These are phyloP conservation scores for Cladosporium sp. DNA, from an alignment of 2,329 filamentous ascomycete species.

Conservation along the genomic window DNA sequence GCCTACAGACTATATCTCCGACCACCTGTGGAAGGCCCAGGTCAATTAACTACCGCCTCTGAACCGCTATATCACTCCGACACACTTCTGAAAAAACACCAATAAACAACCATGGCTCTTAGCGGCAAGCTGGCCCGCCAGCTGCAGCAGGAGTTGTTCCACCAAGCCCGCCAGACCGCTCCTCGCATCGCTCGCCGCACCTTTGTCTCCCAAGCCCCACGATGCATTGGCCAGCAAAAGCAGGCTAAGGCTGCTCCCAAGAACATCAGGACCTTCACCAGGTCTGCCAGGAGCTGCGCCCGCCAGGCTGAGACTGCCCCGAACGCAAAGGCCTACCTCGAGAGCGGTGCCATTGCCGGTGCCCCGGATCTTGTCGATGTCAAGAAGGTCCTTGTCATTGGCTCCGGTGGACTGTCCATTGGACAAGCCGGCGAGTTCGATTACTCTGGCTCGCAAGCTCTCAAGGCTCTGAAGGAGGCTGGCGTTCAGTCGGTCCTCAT, in stretches of 20 bases:
- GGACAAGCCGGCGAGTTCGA: conserved; percentile 98
- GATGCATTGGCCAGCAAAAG: conserved; percentile 14
- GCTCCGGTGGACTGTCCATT: conserved; percentile 90
- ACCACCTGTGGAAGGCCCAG: conserved; percentile 65
- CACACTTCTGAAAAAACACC: conserved; percentile 16
- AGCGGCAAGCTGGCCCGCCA: conserved; percentile 29
- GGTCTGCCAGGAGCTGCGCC: conserved; percentile 22
- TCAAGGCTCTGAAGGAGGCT: conserved; percentile 95
- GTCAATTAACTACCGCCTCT: conserved; percentile 48
- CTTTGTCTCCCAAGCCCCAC: conserved; percentile 23
- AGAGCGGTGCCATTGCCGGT: conserved; percentile 78
- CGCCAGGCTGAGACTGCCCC: conserved; percentile 62
- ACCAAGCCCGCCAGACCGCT: conserved; percentile 21
- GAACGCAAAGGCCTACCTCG: conserved; percentile 79
- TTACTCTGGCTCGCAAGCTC: conserved; percentile 93
- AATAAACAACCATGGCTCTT: conserved; percentile 30
- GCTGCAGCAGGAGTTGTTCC: conserved; percentile 26
- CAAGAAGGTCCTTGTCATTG: conserved; percentile 96
- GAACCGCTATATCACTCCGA: conserved; percentile 9
- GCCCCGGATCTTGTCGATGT: conserved; percentile 75
- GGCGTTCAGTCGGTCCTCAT: conserved; percentile 87
- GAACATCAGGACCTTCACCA: conserved; percentile 24
- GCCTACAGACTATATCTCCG: conserved; percentile 58
- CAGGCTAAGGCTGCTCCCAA: conserved; percentile 15
- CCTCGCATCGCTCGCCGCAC: conserved; percentile 24